Base-by-base conservation (phyloP, 306 rosid species). In the Prunus mongolica region DNA sequence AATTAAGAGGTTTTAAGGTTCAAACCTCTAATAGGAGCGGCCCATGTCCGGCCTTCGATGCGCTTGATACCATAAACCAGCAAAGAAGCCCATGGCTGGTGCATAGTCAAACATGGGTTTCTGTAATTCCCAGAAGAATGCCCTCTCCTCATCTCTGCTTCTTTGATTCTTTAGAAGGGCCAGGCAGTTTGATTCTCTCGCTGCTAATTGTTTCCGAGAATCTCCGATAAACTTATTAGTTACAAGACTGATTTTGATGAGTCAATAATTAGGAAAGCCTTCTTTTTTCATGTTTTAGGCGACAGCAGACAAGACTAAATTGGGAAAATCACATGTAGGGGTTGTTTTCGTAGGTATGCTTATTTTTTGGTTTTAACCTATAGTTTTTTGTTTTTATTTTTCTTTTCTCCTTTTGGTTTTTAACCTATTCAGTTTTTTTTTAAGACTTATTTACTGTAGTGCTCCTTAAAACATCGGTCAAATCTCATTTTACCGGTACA, bases 61-160 rank as follows among this genome's bases (percentile, higher is more conserved):
- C 92, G 99, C 75, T 95, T 95, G 84, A 92, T 92, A 12, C 97
- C 99, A 25, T 89, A 74, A 12, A 95, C 97, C 12, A 95, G 89
- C 41, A 95, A 90, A 72, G 99, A 95, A 78, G 99, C 97, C 97
- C 99, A 95, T 1, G 97, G 99, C 68, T 95, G 99, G 68, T 95
- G 97, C 97, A 90, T 89, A 11, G 97, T 92, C 72, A 92, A 70
- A 80, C 97, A 95, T 77, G 99, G 96, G 76, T 95, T 90, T 65
- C 87, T 88, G 20, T 80, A 84, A 64, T 90, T 89, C 50, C 89
- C 93, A 4, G 78, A 47, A 32, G 72, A 73, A 62, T 78, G 19
- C 27, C 28, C 77, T 57, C 87, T 69, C 44, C 77, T 85, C 89
- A 83, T 86, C 71, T 65, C 68, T 41, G 30, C 52, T 47, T 47